Evolutionary conservation across 495 filamentous ascomycete genomes (phyloP), one percentile per base, ranked within the genome.

Genomic region (Trichoderma gamsii): DNA sequence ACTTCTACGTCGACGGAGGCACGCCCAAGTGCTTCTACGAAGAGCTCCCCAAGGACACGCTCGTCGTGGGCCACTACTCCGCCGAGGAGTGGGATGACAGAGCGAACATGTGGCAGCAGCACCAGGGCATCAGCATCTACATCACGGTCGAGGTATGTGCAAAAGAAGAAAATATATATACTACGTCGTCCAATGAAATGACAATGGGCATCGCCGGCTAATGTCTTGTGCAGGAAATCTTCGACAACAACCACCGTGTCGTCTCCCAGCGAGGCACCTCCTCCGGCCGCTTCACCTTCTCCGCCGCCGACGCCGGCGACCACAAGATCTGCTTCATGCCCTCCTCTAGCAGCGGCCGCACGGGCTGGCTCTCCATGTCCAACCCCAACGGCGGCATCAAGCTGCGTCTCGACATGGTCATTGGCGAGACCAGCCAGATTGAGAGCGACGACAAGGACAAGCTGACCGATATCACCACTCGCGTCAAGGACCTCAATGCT

Each of bases 241-340:
- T 99, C 79, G 95, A 98, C 87, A 95, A 97, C 79, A 91, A 97
- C 83, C 95, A 99, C 85, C 91, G 92, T 69, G 88, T 99, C 63
- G 91, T 98, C 65, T 89, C 88, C 69, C 92, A 96, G 79, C 88
- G 89, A 71, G 92, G 92, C 71, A 79, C 84, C 51, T 74, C 86
- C 67, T 80, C 85, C 44, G 96, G 95, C 70, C 90, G 90, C 73
- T 97, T 98, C 84, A 97, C 95, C 71, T 98, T 99, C 88, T 93
- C 87, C 67, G 92, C 96, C 49, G 91, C 92, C 70, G 96, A 97
- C 74, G 86, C 91, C 4, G 95, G 95, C 75, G 91, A 96, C 77
- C 95, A 99, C 87, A 88, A 87, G 73, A 87, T 99, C 77, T 99
- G 95, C 83, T 93, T 98, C 79, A 92, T 88, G 32, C 91, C 93